Percentiles rank a stretch among this genome's conserved stretches.
Conservation (phyloP, 306 rosid genomes). For the Calophaca sinica region DNA sequence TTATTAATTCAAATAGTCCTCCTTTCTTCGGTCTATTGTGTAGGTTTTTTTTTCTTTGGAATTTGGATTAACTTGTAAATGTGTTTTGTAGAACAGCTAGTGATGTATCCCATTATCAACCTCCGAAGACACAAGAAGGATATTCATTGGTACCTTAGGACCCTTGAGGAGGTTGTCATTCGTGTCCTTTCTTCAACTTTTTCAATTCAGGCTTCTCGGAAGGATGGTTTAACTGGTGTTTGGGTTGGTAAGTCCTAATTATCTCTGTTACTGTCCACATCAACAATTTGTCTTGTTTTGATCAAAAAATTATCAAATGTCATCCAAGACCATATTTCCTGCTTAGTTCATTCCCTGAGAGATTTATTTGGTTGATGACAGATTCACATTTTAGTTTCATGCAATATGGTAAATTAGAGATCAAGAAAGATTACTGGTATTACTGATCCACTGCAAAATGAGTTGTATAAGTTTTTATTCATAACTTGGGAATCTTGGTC, state of each 20-base stretch:
- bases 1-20: no score
- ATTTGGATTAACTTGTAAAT: neutral
- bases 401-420: neutral
- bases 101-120: constrained; percentile 87
- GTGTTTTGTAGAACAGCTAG: constrained; percentile 62
- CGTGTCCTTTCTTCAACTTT: constrained; percentile 75
- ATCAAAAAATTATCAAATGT: neutral
- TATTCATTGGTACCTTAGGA: constrained; percentile 82
- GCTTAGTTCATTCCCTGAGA: neutral
- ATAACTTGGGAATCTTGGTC: neutral
- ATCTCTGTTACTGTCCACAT: neutral
- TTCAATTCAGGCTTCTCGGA: constrained; percentile 73
- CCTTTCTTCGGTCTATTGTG: no score
- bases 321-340: neutral
- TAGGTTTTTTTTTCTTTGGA: neutral
- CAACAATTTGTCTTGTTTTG: neutral
- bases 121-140: constrained; percentile 87
- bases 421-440: neutral
- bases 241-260: constrained; percentile 71
- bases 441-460: neutral
- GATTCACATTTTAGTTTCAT: constrained; percentile 1
- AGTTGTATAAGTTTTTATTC: constrained; percentile 15
- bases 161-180: constrained; percentile 83
- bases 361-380: constrained; percentile 2
- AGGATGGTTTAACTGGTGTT: constrained; percentile 87